Conservation (phyloP, 495 filamentous ascomycete genomes). For the Aspergillus cristatus region DNA sequence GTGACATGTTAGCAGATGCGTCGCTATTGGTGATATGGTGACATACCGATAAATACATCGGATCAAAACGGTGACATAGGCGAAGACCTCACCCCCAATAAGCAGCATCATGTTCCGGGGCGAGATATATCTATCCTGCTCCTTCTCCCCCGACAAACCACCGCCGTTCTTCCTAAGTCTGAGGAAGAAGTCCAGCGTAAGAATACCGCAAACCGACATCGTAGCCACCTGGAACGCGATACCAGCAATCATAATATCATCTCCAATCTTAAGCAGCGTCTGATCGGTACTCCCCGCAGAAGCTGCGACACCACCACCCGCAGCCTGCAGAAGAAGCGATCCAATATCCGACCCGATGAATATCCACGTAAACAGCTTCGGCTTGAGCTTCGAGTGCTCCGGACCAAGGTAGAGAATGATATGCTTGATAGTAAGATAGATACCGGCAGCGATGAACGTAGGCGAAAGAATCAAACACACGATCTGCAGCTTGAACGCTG, state of each 20-base stretch:
- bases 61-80: slow-evolving; percentile 52
- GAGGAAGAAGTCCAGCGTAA: slow-evolving; percentile 42
- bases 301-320: slow-evolving; percentile 54
- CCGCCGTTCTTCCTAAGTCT: slow-evolving; percentile 29
- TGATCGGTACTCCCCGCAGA: slow-evolving; percentile 23
- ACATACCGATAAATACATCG: slow-evolving; percentile 57
- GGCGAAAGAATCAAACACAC: slow-evolving; percentile 58
- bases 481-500: slow-evolving; percentile 59
- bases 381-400: slow-evolving; percentile 43
- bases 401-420: slow-evolving; percentile 47
- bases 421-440: slow-evolving; percentile 63
- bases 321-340: slow-evolving; percentile 54
- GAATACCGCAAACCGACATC: slow-evolving; percentile 45
- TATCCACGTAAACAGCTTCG: slow-evolving; percentile 54
- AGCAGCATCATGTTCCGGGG: slow-evolving; percentile 43
- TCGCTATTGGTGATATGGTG: neutral
- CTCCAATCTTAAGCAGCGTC: slow-evolving; percentile 24
- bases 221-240: slow-evolving; percentile 63
- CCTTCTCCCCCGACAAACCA: slow-evolving; percentile 22
- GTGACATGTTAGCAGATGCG: neutral
- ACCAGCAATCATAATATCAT: slow-evolving; percentile 62
- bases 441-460: slow-evolving; percentile 53
- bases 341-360: slow-evolving; percentile 60
- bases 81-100: slow-evolving; percentile 38
- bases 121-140: slow-evolving; percentile 7